Evolutionary conservation across 805 yeast species (phyloP), one percentile per base, ranked within the genome.

Genomic region (Candida piceae): DNA sequence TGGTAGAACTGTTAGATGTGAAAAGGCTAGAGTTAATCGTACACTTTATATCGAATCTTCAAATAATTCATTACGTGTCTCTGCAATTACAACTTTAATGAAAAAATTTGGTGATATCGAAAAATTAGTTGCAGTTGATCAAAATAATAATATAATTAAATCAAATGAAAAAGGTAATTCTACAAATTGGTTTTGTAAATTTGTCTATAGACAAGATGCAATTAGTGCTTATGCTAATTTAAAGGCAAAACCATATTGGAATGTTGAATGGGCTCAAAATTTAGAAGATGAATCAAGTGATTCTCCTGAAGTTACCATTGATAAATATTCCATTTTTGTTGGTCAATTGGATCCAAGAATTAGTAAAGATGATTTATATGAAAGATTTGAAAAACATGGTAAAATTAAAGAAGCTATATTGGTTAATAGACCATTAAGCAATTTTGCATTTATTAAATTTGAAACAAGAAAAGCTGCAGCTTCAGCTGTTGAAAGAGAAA

Each of bases 21-120:
- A 90, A 61, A 80, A 80, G 15, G 97, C 97, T 1, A 80, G 84
- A 52, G 96, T 89, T 31, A 90, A 89, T 60, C 70, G 97, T 45
- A 89, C 97, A 11, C 64, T 90, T 29, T 84, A 76, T 54, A 57
- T 87, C 31, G 55, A 55, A 38, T 60, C 78, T 1, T 58, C 67
- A 5, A 43, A 49, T 9, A 39, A 44, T 11, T 55, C 50, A 1
- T 23, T 58, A 20, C 30, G 37, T 7, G 51, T 49, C 31, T 34
- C 42, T 4, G 58, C 63, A 5, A 60, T 84, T 18, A 57, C 53
- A 29, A 52, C 54, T 1, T 46, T 66, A 18, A 58, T 81, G 35
- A 53, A 60, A 5, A 55, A 66, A 29, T 87, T 69, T 61, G 97
- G 96, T 11, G 88, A 84, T 53, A 64, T 86, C 40, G 96, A 89